Evolutionary conservation across 2,329 filamentous ascomycete species (phyloP).

Genomic region (Elsinoe fawcettii): DNA sequence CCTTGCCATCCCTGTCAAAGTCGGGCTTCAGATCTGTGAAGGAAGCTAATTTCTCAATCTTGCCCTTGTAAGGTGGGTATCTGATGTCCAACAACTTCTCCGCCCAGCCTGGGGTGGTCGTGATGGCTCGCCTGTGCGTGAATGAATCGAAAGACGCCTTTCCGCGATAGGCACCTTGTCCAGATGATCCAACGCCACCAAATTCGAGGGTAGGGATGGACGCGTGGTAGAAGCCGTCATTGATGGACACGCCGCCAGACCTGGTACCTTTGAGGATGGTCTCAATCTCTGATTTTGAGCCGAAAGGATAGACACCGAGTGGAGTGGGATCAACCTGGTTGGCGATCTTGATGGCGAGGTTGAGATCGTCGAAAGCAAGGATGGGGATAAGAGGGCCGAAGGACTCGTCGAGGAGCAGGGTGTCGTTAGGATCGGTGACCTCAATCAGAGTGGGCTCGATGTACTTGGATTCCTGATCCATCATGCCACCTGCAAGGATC

Average conservation of each 20-base stretch:
- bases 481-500: constrained; percentile 77
- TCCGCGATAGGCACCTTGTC: constrained; percentile 69
- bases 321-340: constrained; percentile 78
- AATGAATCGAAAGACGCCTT: constrained; percentile 64
- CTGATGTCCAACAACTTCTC: constrained; percentile 60
- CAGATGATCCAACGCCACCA: constrained; percentile 74
- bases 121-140: constrained; percentile 54
- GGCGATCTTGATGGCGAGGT: constrained; percentile 75
- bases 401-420: constrained; percentile 72
- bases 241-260: constrained; percentile 45
- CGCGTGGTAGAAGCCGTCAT: constrained; percentile 60
- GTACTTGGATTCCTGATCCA: constrained; percentile 71
- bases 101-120: constrained; percentile 58
- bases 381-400: constrained; percentile 92
- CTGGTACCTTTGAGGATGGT: constrained; percentile 47
- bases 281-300: constrained; percentile 67
- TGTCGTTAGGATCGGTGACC: constrained; percentile 65
- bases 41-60: constrained; percentile 44
- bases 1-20: constrained; percentile 51
- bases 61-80: constrained; percentile 55
- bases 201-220: constrained; percentile 66
- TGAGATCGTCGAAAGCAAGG: constrained; percentile 67
- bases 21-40: constrained; percentile 49
- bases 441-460: constrained; percentile 92
- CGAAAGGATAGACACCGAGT: constrained; percentile 77